Evolutionary conservation across 495 filamentous ascomycete species (phyloP), one percentile per base, ranked within the genome.

Genomic region (Podospora bellae-mahoneyi): DNA sequence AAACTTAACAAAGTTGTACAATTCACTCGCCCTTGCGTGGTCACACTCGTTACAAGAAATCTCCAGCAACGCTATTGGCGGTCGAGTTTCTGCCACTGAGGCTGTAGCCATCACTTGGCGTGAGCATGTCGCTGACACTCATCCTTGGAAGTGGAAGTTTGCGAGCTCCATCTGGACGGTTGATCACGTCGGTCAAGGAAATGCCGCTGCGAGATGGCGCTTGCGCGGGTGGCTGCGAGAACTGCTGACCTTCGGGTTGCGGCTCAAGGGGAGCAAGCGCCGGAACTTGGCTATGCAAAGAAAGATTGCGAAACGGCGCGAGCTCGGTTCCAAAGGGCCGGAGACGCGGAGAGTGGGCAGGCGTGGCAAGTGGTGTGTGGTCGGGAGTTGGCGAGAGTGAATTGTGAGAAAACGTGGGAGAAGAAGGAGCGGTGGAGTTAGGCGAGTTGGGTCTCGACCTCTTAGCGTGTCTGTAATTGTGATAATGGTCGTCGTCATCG

Each of bases 351-450:
- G 96, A 98, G 80, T 98, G 95, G 32, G 93, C 93, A 0, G 95
- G 95, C 2, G 95, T 99, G 34, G 94, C 95, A 57, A 98, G 85
- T 6, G 95, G 95, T 16, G 96, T 98, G 83, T 97, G 93, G 74
- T 97, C 95, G 2, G 95, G 96, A 2, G 95, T 99, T 1, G 95
- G 96, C 1, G 96, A 98, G 27, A 92, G 87, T 9, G 94, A 97
- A 81, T 96, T 94, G 79, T 97, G 92, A 5, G 95, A 97, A 81
- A 97, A 98, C 39, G 92, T 97, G n/a, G 95, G 95, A 2, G 95
- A 98, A 30, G 94, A 96, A 30, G 95, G 95, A 23, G 94, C 94
- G 3, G 95, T 98, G 55, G 93, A 97, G 78, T 92, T 90, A 18
- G 95, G 96, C 4, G 96, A 97, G 77, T 92, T 93, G 53, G 95